A percentile compares a stretch with the other conserved stretches of the same genome.
phyloP scores from a whole-genome alignment of 352 stramenopile species.

The Globisporangium solare region DNA sequence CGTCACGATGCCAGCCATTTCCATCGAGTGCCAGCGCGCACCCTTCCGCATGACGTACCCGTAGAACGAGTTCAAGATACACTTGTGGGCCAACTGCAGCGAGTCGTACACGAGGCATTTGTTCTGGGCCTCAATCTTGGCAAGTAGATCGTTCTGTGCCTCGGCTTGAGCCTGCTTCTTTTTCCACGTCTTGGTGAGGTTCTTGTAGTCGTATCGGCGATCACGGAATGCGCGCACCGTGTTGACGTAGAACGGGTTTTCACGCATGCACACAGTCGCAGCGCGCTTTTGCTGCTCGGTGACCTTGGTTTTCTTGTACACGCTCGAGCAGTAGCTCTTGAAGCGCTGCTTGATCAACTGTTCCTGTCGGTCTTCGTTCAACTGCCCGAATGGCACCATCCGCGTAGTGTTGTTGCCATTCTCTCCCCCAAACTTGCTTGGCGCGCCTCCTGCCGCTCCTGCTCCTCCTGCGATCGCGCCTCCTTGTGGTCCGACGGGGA shows the following conservation, averaged over 20 bases:
- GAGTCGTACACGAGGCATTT: conserved; percentile 96
- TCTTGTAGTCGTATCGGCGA: conserved; percentile 99
- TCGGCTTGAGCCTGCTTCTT: conserved; percentile 74
- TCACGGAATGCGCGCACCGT: conserved; percentile 99
- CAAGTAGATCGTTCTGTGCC: conserved; percentile 73
- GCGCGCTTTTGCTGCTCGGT: conserved; percentile 93
- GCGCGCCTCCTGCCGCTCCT: conserved; percentile 8
- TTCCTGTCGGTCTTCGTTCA: conserved; percentile 55
- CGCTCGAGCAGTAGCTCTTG: conserved; percentile 95
- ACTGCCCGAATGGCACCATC: conserved; percentile 56
- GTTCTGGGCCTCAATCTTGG: conserved; percentile 85
- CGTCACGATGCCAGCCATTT: conserved; percentile 99
- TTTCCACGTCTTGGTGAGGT: conserved; percentile 95
- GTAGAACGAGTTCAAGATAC: conserved; percentile 99
- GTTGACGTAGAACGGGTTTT: conserved; percentile 99
- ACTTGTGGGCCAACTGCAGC: conserved; percentile 99
- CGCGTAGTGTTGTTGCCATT: conserved; percentile 12
- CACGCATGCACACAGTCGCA: conserved; percentile 98
- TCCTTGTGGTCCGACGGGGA: conserved; percentile 21
- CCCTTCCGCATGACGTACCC: conserved; percentile 99
- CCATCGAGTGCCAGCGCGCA: conserved; percentile 98
- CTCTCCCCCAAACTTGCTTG: neutral
- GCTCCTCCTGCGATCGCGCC: conserved; percentile 13
- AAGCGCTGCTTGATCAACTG: conserved; percentile 74
- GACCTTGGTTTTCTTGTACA: conserved; percentile 97